Evolutionary conservation across 2,329 filamentous ascomycete genomes (phyloP).

Genomic region (Pseudohalonectria lignicola): DNA sequence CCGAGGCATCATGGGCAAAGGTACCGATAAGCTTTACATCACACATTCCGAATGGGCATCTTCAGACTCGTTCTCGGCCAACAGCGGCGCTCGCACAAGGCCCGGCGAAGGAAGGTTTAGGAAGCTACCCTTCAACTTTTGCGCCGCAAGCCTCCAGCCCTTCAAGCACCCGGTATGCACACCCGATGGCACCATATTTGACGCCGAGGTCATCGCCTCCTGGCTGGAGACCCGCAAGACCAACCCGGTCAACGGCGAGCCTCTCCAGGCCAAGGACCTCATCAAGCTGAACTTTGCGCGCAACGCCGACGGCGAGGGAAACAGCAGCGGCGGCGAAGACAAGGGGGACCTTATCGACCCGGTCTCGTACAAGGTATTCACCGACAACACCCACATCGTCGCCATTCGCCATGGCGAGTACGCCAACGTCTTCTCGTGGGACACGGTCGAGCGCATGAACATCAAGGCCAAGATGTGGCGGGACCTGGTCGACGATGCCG

Average conservation of each 20-base stretch:
- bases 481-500: constrained; percentile 77
- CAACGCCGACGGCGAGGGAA: constrained; percentile 60
- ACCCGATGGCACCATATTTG: constrained; percentile 76
- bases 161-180: constrained; percentile 95
- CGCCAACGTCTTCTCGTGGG: constrained; percentile 93
- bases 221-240: constrained; percentile 88
- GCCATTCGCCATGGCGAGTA: constrained; percentile 69
- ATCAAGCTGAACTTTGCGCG: constrained; percentile 87
- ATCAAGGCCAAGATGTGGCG: constrained; percentile 95
- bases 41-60: constrained; percentile 98
- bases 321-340: constrained; percentile 34
- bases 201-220: constrained; percentile 83
- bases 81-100: constrained; percentile 49
- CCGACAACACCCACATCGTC: constrained; percentile 95
- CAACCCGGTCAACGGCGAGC: constrained; percentile 77
- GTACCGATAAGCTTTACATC: constrained; percentile 56
- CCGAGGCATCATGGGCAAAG: constrained; percentile 43
- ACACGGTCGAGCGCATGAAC: constrained; percentile 90
- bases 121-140: constrained; percentile 94
- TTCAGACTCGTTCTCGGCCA: constrained; percentile 77
- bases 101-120: constrained; percentile 57
- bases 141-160: constrained; percentile 88
- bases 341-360: constrained; percentile 84
- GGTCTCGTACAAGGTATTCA: constrained; percentile 95
- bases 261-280: constrained; percentile 69